These are phyloP conservation scores for Pleurotus giganteus DNA, from an alignment of 768 basidiomycete species.

Conservation along the genomic window DNA sequence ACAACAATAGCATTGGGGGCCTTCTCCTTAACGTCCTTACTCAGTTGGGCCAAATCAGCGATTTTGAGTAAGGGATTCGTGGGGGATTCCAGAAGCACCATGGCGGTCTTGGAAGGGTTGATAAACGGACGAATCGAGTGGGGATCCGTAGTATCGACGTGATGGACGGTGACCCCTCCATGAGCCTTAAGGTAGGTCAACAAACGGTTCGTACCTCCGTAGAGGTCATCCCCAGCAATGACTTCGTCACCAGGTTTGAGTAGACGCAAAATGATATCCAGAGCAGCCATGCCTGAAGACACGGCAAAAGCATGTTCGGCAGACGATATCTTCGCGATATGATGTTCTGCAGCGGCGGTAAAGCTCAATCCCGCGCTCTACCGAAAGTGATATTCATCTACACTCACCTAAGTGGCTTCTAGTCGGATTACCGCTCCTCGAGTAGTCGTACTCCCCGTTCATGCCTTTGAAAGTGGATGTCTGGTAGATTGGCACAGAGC, in stretches of 20 bases:
- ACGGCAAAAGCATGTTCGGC: constrained; percentile 89
- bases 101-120: constrained; percentile 72
- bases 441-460: constrained; percentile 87
- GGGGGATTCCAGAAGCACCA: constrained; percentile 97
- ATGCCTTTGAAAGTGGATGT: constrained; percentile 97
- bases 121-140: constrained; percentile 60
- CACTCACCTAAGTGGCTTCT: constrained; percentile 84
- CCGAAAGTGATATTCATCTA: constrained; percentile 4
- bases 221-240: constrained; percentile 95
- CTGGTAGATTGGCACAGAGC: constrained; percentile 97
- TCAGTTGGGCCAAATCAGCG: constrained; percentile 82
- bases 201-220: constrained; percentile 96
- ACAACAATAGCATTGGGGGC: constrained; percentile 81
- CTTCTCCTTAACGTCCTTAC: constrained; percentile 77
- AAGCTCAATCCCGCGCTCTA: not conserved
- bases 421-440: constrained; percentile 95
- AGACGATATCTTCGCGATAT: constrained; percentile 95
- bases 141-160: constrained; percentile 89
- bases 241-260: constrained; percentile 96
- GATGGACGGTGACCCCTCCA: constrained; percentile 85
- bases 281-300: constrained; percentile 96
- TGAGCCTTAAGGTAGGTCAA: constrained; percentile 86
- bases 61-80: constrained; percentile 98
- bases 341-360: constrained; percentile 67
- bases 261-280: constrained; percentile 91